A percentile compares a stretch with the other conserved stretches of the same genome.
These are phyloP conservation scores for Nectriaceae sp. DNA, from an alignment of 2,329 filamentous ascomycete genomes.

Conservation along the genomic window DNA sequence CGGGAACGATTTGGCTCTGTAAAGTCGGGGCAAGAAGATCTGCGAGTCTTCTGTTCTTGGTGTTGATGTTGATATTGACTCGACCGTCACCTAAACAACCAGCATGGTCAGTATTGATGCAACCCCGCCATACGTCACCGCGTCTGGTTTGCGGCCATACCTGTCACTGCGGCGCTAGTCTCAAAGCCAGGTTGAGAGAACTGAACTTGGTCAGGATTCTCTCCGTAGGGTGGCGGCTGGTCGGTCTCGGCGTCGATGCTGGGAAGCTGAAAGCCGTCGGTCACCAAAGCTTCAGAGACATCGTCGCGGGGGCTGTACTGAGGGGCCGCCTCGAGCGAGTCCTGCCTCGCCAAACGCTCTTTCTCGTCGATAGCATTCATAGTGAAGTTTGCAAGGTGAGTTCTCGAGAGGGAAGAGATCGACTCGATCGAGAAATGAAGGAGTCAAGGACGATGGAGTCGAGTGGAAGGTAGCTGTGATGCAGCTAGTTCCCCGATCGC, in stretches of 20 bases:
- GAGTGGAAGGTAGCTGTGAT: too few relatives aligned
- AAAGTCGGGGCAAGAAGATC: constrained; percentile 68
- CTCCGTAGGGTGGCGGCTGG: constrained; percentile 61
- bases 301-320: constrained; percentile 13
- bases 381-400: too few relatives aligned
- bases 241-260: constrained; percentile 43
- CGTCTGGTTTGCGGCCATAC: constrained; percentile 32
- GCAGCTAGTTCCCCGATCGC: too few relatives aligned
- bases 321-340: constrained; percentile 14
- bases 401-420: too few relatives aligned
- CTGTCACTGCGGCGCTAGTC: constrained; percentile 60
- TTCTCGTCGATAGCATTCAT: constrained; percentile 5
- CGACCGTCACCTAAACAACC: constrained; percentile 65
- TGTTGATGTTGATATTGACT: constrained; percentile 78
- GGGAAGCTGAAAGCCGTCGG: constrained; percentile 43
- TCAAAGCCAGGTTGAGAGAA: constrained; percentile 64
- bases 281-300: constrained; percentile 34
- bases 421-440: too few relatives aligned
- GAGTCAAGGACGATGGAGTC: too few relatives aligned
- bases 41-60: constrained; percentile 66
- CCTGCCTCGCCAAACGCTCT: constrained; percentile 3
- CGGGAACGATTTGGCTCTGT: constrained; percentile 54
- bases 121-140: neutral
- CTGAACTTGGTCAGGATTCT: constrained; percentile 55
- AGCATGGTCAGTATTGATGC: constrained; percentile 9